Conservation (phyloP, 1,284 basidiomycete species). For the Pyrrhoderma noxium region DNA sequence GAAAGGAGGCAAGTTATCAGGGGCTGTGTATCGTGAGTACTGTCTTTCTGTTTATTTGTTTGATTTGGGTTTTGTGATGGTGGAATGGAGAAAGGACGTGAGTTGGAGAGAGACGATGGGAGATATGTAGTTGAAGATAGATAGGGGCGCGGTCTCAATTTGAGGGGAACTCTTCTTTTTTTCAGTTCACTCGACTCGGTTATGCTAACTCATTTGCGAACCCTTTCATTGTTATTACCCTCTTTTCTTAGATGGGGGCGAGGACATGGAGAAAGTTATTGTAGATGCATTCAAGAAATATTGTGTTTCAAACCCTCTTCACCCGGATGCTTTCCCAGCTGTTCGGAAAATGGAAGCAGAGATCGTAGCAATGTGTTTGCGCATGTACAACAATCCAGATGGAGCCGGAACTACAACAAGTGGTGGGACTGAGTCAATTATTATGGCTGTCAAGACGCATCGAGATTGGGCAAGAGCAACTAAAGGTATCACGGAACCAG, state of each 20-base stretch:
- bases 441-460: conserved; percentile 92
- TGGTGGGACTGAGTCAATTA: conserved; percentile 93
- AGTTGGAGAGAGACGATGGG: no score
- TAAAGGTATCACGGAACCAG: conserved; percentile 87
- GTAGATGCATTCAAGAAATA: conserved; percentile 66
- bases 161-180: no score
- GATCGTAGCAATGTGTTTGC: conserved; percentile 89
- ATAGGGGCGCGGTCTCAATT: no score
- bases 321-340: conserved; percentile 93
- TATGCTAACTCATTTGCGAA: no score
- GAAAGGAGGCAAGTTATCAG: conserved; percentile 75
- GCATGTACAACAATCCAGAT: conserved; percentile 77
- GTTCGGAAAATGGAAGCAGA: conserved; percentile 98
- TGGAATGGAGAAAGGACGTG: no score
- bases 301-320: conserved; percentile 83
- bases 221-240: no score
- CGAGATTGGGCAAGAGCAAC: conserved; percentile 85
- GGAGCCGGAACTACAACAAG: conserved; percentile 91
- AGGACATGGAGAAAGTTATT: conserved; percentile 69
- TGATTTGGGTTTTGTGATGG: neutral
- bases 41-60: conserved; percentile 2
- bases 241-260: conserved; percentile 63
- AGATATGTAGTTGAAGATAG: no score
- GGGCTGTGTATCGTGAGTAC: conserved; percentile 79
- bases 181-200: no score